Percentiles rank a stretch among this genome's conserved stretches.
phyloP scores from a whole-genome alignment of 177 flowering plant species.

The Vitis hybrid region DNA sequence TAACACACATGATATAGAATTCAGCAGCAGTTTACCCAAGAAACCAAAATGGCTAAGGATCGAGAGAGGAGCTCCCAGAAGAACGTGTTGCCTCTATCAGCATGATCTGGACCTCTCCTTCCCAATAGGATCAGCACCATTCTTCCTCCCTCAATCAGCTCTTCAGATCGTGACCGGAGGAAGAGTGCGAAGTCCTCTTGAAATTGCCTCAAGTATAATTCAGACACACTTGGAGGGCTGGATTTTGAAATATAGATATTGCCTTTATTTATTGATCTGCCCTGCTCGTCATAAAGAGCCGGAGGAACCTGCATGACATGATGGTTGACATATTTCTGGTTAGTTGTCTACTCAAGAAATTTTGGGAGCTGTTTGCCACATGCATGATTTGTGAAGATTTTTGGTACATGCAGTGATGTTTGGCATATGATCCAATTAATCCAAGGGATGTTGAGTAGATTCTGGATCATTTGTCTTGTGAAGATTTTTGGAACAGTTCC shows the following conservation, averaged over 20 bases:
- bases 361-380: too few relatives aligned
- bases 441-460: too few relatives aligned
- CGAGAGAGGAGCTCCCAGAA: constrained; percentile 62
- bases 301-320: constrained; percentile 56
- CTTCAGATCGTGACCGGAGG: constrained; percentile 57
- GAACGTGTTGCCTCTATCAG: constrained; percentile 64
- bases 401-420: too few relatives aligned
- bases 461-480: too few relatives aligned
- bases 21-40: constrained; percentile 35
- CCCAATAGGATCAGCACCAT: constrained; percentile 78
- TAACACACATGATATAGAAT: neutral
- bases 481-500: too few relatives aligned
- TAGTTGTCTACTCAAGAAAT: neutral
- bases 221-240: constrained; percentile 50
- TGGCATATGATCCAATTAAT: too few relatives aligned
- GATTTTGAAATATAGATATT: constrained; percentile 56
- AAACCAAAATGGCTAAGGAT: constrained; percentile 42
- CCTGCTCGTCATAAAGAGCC: constrained; percentile 45
- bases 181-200: constrained; percentile 61
- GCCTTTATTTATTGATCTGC: constrained; percentile 60
- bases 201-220: constrained; percentile 62
- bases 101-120: constrained; percentile 43
- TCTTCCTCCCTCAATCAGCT: constrained; percentile 53
- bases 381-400: too few relatives aligned
- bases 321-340: neutral